A percentile compares a stretch with the other conserved stretches of the same genome.
Conservation (phyloP, 2,329 filamentous ascomycete species). For the Dryadomyces sulphureus region DNA sequence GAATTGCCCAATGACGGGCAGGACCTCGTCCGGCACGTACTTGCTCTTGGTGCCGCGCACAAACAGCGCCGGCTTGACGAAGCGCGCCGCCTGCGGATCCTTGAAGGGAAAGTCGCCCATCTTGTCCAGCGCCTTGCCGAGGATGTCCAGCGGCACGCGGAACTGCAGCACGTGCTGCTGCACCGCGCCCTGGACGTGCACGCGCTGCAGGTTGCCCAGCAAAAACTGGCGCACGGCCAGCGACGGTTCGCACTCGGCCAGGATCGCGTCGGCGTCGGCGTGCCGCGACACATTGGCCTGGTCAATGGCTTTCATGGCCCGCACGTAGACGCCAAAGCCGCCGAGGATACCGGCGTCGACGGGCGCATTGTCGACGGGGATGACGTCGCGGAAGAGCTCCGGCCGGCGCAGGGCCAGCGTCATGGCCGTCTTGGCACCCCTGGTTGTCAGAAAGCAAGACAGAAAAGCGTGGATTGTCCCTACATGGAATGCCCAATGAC, state of each 20-base stretch:
- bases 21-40: constrained; percentile 67
- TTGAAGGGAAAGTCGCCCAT: constrained; percentile 85
- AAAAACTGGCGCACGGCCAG: constrained; percentile 79
- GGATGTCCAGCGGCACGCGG: constrained; percentile 59
- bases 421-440: constrained; percentile 91
- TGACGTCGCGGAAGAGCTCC: constrained; percentile 50
- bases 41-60: constrained; percentile 62
- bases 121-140: constrained; percentile 53
- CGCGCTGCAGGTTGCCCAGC: constrained; percentile 64
- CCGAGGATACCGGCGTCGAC: constrained; percentile 61
- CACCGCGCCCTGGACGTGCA: constrained; percentile 14
- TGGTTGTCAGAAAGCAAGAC: constrained; percentile 16
- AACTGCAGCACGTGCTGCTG: constrained; percentile 43
- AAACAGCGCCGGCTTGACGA: constrained; percentile 66
- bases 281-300: constrained; percentile 50
- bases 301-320: constrained; percentile 74
- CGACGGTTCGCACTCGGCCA: constrained; percentile 59
- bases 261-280: constrained; percentile 65
- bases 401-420: constrained; percentile 61
- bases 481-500: constrained; percentile 92
- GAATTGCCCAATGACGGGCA: constrained; percentile 68
- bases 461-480: not conserved
- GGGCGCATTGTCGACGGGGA: constrained; percentile 86
- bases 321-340: constrained; percentile 67
- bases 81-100: constrained; percentile 51